These are phyloP conservation scores for Fusarium citri DNA, from an alignment of 2,329 filamentous ascomycete genomes.

Conservation along the genomic window DNA sequence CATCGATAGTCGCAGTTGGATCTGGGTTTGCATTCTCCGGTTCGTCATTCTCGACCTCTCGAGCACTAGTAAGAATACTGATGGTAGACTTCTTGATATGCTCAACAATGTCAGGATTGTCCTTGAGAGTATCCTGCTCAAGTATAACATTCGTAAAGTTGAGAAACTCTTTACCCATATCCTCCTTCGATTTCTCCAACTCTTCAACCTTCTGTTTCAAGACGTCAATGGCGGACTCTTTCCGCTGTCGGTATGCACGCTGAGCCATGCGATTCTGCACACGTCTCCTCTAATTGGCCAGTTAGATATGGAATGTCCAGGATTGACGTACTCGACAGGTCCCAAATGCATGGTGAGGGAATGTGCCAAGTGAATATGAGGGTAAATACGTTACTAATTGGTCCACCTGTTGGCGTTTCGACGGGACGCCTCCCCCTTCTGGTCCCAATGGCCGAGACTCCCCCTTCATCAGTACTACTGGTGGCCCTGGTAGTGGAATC, in stretches of 20 bases:
- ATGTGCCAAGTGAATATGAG: background rate
- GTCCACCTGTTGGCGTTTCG: background rate
- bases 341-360: no score
- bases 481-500: background rate
- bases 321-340: no score
- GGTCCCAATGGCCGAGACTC: background rate
- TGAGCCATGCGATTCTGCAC: constrained; percentile 22
- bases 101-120: constrained; percentile 1
- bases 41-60: background rate
- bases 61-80: background rate
- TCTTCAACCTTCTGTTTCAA: constrained; percentile 7
- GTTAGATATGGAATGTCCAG: background rate
- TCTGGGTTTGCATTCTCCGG: background rate
- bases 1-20: accelerated
- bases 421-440: constrained; percentile 7
- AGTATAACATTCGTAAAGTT: constrained; percentile 3
- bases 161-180: constrained; percentile 3
- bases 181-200: background rate
- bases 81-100: constrained; percentile 9
- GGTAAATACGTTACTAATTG: constrained; percentile 1
- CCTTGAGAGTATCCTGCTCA: background rate
- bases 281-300: background rate
- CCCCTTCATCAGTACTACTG: background rate
- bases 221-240: constrained; percentile 13
- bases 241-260: constrained; percentile 18